Base-by-base conservation (phyloP, 176 grass and related monocot genomes). In the Otatea glauca region DNA sequence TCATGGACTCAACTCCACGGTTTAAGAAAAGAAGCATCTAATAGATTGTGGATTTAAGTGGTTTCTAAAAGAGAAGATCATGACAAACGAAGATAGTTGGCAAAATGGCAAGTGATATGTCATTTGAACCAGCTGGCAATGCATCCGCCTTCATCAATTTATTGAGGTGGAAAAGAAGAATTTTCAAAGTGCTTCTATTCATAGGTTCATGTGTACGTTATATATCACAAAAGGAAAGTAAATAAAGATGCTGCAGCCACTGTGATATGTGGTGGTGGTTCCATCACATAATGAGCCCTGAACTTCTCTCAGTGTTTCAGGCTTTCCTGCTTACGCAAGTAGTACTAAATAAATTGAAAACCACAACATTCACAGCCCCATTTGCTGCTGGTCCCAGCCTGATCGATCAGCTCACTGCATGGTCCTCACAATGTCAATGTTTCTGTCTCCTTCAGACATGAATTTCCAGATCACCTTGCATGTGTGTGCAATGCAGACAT, bases 251-350 rank as follows among this genome's bases (percentile, higher is more conserved):
- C 74, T 54, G 84, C 68, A 59, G 25, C 72, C 58, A 42, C 60
- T 51, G 59, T 35, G 65, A 72, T 77, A 34, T 64, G 58, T 9
- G 13, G 38, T 10, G 78, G 83, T 86, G 48, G 79, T 83, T 83
- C 67, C 41, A 72, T 75, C 60, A 67, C 67, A 79, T 90, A 87
- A 90, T 87, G 89, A 80, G 80, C 50, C 79, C 85, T 87, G 50
- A 79, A 62, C 69, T 53, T 50, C 84, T 69, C 80, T 83, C 56
- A 44, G 68, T 54, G 74, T 59, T 61, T 68, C 89, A 79, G 74
- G 69, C 84, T 61, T 74, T 82, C 79, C 88, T 90, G 79, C 79
- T 61, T 80, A 75, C 43, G 75, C 49, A 83, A 43, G 44, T 65
- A 11, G 82, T 64, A 42, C 56, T 65, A 81, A 59, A 11, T 47